Evolutionary conservation across 129 eudicot genomes (phyloP).

Genomic region (Helichrysum umbraculigerum): DNA sequence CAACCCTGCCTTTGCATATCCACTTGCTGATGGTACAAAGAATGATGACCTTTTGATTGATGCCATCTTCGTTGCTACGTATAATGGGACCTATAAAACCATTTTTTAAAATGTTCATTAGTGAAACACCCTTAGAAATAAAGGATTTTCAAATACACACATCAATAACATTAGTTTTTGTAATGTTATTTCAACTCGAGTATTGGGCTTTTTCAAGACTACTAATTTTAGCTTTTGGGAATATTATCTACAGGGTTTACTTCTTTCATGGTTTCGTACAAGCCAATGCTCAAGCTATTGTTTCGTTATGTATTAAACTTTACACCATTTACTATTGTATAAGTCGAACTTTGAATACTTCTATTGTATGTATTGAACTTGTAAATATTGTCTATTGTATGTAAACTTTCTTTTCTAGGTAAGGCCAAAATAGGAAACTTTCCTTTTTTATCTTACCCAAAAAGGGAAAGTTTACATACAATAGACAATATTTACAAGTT

Average conservation of each 20-base stretch:
- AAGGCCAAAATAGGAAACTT: too few species aligned
- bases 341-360: too few species aligned
- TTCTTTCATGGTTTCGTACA: too few species aligned
- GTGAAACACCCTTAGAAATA: neutral
- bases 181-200: neutral
- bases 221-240: neutral
- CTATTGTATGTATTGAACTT: too few species aligned
- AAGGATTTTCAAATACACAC: neutral
- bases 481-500: too few species aligned
- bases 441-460: too few species aligned
- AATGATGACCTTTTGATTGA: constrained; percentile 87
- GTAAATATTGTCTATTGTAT: too few species aligned
- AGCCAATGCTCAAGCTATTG: too few species aligned
- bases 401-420: too few species aligned
- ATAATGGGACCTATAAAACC: constrained; percentile 66
- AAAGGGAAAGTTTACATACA: too few species aligned
- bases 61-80: constrained; percentile 97
- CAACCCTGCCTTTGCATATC: constrained; percentile 83
- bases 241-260: neutral
- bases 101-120: neutral
- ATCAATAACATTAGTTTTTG: neutral
- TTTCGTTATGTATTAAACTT: too few species aligned
- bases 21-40: constrained; percentile 80
- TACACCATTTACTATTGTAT: too few species aligned
- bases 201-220: neutral